Percentiles rank a stretch among this genome's conserved stretches.
Conservation (phyloP, 2,329 filamentous ascomycete species). For the Aspergillus latus region DNA sequence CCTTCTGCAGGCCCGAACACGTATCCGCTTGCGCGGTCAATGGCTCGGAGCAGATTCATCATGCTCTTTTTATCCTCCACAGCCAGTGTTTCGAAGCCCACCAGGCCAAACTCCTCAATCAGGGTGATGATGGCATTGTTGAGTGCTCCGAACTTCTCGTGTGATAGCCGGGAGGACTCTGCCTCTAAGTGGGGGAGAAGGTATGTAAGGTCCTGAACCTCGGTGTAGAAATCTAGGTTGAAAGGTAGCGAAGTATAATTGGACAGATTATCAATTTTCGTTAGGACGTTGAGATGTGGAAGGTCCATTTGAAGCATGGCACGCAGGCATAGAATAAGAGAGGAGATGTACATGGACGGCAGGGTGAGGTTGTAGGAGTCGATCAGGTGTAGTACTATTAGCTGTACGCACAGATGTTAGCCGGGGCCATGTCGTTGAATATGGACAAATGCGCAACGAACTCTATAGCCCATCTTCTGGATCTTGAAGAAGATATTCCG, state of each 20-base stretch:
- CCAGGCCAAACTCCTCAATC: constrained; percentile 85
- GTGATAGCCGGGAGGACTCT: constrained; percentile 69
- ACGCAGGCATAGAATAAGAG: constrained; percentile 85
- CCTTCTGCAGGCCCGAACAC: constrained; percentile 88
- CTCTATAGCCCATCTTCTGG: constrained; percentile 88
- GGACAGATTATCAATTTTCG: constrained; percentile 92
- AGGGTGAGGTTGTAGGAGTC: constrained; percentile 92
- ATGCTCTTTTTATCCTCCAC: constrained; percentile 97
- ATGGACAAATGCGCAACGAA: constrained; percentile 47
- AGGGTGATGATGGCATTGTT: constrained; percentile 85
- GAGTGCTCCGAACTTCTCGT: constrained; percentile 75
- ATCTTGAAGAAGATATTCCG: constrained; percentile 88
- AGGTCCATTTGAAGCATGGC: constrained; percentile 99
- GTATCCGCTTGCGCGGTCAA: constrained; percentile 90
- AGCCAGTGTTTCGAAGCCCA: constrained; percentile 88
- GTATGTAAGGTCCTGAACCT: constrained; percentile 88
- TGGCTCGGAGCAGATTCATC: constrained; percentile 84
- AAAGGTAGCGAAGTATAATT: constrained; percentile 86
- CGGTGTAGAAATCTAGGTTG: constrained; percentile 95
- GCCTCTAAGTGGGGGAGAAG: constrained; percentile 76
- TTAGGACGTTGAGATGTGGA: constrained; percentile 91
- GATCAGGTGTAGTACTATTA: constrained; percentile 89
- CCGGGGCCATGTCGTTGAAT: not conserved
- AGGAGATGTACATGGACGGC: constrained; percentile 92
- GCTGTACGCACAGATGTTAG: constrained; percentile 52